Evolutionary conservation across 1,284 basidiomycete genomes (phyloP).

Genomic region (Singerocomus inundabilis): DNA sequence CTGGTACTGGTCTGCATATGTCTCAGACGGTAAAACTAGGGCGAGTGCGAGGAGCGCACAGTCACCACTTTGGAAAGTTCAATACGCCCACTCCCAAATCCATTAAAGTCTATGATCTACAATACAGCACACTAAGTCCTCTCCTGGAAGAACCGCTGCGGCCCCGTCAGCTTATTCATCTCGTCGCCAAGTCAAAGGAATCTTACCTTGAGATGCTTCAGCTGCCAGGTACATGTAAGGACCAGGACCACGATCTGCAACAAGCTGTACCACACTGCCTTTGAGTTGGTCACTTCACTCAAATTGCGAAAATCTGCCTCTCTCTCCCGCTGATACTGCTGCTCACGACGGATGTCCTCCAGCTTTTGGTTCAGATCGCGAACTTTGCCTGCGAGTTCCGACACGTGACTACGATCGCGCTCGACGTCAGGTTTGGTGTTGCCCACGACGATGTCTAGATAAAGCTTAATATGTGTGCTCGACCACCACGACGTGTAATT

Average conservation of each 20-base stretch:
- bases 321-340: constrained; percentile 96
- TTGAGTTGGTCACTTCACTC: constrained; percentile 84
- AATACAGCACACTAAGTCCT: constrained; percentile 68
- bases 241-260: constrained; percentile 85
- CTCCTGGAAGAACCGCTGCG: constrained; percentile 84
- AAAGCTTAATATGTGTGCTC: constrained; percentile 87
- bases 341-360: constrained; percentile 90
- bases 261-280: constrained; percentile 92
- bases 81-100: constrained; percentile 1
- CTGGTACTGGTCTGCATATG: too few relatives aligned
- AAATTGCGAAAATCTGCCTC: constrained; percentile 91
- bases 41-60: neutral
- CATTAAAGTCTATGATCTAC: constrained; percentile 12
- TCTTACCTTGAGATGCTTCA: constrained; percentile 84
- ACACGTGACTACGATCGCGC: constrained; percentile 85
- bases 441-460: constrained; percentile 93
- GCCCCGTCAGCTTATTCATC: constrained; percentile 10
- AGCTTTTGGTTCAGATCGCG: constrained; percentile 92
- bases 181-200: constrained; percentile 10
- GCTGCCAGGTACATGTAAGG: constrained; percentile 88
- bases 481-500: constrained; percentile 87
- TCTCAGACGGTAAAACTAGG: too few relatives aligned
- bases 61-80: neutral
- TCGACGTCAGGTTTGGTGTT: constrained; percentile 79
- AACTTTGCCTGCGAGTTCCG: constrained; percentile 82